Percentiles rank a stretch among this genome's conserved stretches.
Evolutionary conservation across 345 rosid species (phyloP).

Genomic region (Lumnitzera racemosa): DNA sequence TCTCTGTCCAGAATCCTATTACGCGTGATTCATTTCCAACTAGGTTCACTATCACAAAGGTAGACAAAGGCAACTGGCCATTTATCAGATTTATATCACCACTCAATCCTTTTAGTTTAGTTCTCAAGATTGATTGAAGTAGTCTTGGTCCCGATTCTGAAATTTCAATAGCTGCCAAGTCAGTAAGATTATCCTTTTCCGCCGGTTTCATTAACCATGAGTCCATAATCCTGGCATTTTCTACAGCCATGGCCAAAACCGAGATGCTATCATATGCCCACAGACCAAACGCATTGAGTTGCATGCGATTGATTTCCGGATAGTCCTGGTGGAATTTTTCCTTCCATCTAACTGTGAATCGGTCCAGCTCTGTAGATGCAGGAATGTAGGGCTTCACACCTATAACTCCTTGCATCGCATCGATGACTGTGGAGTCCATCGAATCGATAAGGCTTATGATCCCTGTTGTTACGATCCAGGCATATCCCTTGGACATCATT

Average conservation of each 20-base stretch:
- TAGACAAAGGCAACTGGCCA: too few species aligned
- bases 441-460: conserved; percentile 12
- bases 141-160: too few species aligned
- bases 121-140: too few species aligned
- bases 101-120: too few species aligned
- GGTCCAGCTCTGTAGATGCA: conserved; percentile 6
- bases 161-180: background rate
- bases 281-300: conserved; percentile 16
- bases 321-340: conserved; percentile 13
- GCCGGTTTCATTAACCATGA: conserved; percentile 1
- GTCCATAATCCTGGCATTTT: background rate
- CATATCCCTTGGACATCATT: conserved; percentile 12
- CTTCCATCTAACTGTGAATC: conserved; percentile 24
- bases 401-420: conserved; percentile 33
- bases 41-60: too few species aligned
- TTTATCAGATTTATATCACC: too few species aligned
- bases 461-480: conserved; percentile 39
- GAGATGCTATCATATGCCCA: conserved; percentile 12
- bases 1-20: conserved; percentile 36
- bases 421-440: background rate
- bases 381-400: conserved; percentile 7
- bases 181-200: background rate
- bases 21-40: conserved; percentile 5
- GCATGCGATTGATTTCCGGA: conserved; percentile 5
- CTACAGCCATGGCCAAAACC: background rate